phyloP scores from a whole-genome alignment of 2,329 filamentous ascomycete genomes.

The Juglanconis sp. region DNA sequence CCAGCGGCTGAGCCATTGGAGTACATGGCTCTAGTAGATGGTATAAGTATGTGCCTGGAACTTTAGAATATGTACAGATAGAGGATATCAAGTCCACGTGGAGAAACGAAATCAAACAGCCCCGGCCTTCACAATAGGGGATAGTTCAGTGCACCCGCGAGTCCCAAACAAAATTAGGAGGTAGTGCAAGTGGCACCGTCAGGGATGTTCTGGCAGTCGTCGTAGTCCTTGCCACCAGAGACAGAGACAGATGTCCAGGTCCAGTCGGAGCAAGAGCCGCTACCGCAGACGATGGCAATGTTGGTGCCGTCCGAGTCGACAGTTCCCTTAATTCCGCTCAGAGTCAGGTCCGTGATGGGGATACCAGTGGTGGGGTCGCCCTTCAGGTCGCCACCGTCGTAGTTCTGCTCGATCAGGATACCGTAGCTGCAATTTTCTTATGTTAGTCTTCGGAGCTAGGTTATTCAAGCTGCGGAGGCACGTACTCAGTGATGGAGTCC shows the following conservation, averaged over 20 bases:
- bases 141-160: neutral
- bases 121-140: neutral
- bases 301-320: slow-evolving; percentile 6
- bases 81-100: no score
- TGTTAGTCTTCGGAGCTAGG: no score
- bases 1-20: no score
- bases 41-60: no score
- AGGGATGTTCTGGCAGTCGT: neutral
- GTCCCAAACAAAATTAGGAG: neutral
- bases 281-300: slow-evolving; percentile 16
- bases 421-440: slow-evolving; percentile 8
- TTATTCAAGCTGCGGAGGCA: neutral
- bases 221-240: neutral
- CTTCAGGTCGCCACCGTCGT: slow-evolving; percentile 14
- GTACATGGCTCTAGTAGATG: no score
- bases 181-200: neutral
- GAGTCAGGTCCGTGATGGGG: slow-evolving; percentile 14
- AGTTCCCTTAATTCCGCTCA: slow-evolving; percentile 7
- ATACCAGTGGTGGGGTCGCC: slow-evolving; percentile 11
- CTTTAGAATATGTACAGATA: no score
- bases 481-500: slow-evolving; percentile 4
- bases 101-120: no score
- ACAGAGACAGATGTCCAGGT: slow-evolving; percentile 1
- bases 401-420: slow-evolving; percentile 17
- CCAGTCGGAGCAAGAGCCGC: slow-evolving; percentile 14